phyloP scores from a whole-genome alignment of 148 eudicot species.

The Fagopyrum tataricum region DNA sequence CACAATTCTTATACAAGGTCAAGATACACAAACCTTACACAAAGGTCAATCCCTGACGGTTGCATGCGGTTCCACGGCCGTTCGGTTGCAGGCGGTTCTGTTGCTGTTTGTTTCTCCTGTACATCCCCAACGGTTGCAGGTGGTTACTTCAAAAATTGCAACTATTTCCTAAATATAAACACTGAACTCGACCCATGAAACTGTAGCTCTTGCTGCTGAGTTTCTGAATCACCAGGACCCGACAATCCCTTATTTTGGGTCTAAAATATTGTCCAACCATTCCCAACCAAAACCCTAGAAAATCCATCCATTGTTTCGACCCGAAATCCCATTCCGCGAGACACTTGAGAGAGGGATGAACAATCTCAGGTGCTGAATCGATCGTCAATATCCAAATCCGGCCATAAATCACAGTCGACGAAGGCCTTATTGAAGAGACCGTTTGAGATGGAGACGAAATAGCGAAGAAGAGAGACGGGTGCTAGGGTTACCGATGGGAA shows the following conservation, averaged over 20 bases:
- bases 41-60: no score
- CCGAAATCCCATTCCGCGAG: conserved; percentile 28
- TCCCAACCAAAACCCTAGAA: conserved; percentile 54
- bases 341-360: conserved; percentile 24
- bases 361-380: conserved; percentile 32
- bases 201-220: neutral
- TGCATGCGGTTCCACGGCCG: no score
- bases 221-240: conserved; percentile 5
- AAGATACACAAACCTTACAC: no score
- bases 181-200: conserved; percentile 21
- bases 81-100: no score
- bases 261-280: conserved; percentile 59
- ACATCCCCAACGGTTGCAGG: no score
- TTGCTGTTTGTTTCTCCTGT: no score
- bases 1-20: no score
- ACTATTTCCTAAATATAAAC: conserved; percentile 49
- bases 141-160: no score
- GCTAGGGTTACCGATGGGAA: conserved; percentile 41
- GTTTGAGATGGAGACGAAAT: conserved; percentile 34
- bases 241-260: conserved; percentile 20
- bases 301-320: conserved; percentile 55
- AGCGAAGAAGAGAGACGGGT: conserved; percentile 42
- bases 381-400: conserved; percentile 23
- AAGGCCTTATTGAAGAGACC: conserved; percentile 44
- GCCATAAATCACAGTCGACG: conserved; percentile 17